Conservation (phyloP, 31 red algal species). For the Endocladia muricata region DNA sequence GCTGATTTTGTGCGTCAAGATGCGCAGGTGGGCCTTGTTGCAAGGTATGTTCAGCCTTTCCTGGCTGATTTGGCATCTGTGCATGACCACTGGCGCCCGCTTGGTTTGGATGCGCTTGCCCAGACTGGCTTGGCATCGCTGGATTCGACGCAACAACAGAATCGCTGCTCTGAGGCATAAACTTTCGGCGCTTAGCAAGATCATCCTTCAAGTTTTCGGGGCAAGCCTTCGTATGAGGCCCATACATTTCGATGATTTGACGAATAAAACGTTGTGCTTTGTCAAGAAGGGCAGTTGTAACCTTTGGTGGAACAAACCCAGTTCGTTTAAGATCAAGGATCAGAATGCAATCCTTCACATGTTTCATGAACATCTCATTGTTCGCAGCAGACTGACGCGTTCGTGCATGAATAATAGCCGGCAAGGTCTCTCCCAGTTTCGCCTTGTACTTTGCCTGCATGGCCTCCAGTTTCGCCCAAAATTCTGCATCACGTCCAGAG, state of each 20-base stretch:
- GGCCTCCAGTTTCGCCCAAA: slow-evolving; percentile 44
- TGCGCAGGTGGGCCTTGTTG: not conserved
- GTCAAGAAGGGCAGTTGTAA: slow-evolving; percentile 11
- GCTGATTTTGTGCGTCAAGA: slow-evolving; percentile 15
- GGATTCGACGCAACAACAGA: too few relatives aligned
- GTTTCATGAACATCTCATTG: slow-evolving; percentile 31
- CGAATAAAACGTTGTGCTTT: slow-evolving; percentile 23
- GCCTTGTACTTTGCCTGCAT: slow-evolving; percentile 38
- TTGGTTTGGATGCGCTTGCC: not conserved
- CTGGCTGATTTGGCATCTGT: not conserved
- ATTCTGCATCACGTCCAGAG: slow-evolving; percentile 22
- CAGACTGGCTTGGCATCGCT: not conserved
- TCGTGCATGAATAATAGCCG: slow-evolving; percentile 25
- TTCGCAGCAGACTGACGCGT: slow-evolving; percentile 7
- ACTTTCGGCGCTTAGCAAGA: not conserved
- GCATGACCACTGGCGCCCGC: not conserved
- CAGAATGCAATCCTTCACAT: slow-evolving; percentile 29
- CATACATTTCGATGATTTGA: slow-evolving; percentile 12
- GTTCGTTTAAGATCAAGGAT: slow-evolving; percentile 20
- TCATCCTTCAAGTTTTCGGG: not conserved
- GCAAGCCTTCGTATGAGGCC: not conserved
- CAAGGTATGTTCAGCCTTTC: not conserved
- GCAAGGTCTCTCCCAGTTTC: slow-evolving; percentile 22
- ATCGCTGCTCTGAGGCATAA: too few relatives aligned
- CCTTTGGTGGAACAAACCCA: not conserved